These are phyloP conservation scores for Penicillium crustosum DNA, from an alignment of 2,329 filamentous ascomycete genomes.

Conservation along the genomic window DNA sequence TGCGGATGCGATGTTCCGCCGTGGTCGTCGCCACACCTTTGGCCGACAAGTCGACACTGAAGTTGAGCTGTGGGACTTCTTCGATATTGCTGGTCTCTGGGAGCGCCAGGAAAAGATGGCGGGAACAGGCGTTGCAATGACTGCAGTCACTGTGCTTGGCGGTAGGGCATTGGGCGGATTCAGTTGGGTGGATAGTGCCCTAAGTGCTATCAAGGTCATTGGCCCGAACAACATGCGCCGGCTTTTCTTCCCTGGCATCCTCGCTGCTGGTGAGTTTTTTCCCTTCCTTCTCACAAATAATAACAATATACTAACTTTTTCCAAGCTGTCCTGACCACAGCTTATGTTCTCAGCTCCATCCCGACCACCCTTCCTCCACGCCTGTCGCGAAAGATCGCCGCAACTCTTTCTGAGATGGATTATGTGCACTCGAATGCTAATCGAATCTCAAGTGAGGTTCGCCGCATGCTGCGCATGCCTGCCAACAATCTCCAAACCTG, in stretches of 20 bases:
- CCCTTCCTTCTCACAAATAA: neutral
- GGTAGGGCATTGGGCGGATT: constrained; percentile 77
- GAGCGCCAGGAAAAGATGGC: constrained; percentile 93
- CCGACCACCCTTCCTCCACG: constrained; percentile 85
- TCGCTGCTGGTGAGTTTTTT: constrained; percentile 69
- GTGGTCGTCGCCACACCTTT: constrained; percentile 70
- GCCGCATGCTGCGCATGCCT: constrained; percentile 83
- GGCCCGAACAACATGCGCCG: constrained; percentile 78
- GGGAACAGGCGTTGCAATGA: constrained; percentile 91
- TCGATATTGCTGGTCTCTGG: constrained; percentile 78
- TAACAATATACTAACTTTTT: constrained; percentile 33
- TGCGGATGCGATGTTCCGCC: constrained; percentile 89
- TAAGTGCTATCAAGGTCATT: constrained; percentile 77
- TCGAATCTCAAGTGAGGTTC: constrained; percentile 81
- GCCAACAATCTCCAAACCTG: constrained; percentile 81
- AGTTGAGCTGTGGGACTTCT: constrained; percentile 88
- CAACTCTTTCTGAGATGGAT: constrained; percentile 77
- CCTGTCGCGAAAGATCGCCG: constrained; percentile 78
- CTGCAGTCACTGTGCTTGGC: constrained; percentile 81
- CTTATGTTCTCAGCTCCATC: constrained; percentile 82
- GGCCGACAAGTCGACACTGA: constrained; percentile 84
- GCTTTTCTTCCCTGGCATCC: constrained; percentile 75
- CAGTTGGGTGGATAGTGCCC: constrained; percentile 83
- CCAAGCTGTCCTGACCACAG: constrained; percentile 69
- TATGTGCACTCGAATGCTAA: constrained; percentile 87